Evolutionary conservation across 495 filamentous ascomycete genomes (phyloP).

Genomic region (Trichocladium uniseriatum): DNA sequence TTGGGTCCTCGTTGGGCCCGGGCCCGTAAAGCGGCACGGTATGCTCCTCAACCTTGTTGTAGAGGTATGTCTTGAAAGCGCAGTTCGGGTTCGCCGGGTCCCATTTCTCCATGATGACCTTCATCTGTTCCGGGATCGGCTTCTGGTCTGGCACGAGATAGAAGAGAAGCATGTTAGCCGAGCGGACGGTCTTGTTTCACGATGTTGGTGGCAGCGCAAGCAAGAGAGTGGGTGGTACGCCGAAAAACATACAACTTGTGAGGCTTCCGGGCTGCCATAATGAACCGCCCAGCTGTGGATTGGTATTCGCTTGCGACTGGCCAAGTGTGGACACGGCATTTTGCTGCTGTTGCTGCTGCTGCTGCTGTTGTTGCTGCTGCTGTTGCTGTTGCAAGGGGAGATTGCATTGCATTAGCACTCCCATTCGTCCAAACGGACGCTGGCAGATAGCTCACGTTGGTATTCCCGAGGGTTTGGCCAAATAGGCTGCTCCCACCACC

Average conservation of each 20-base stretch:
- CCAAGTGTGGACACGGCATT: constrained; percentile 19
- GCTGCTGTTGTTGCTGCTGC: constrained; percentile 26
- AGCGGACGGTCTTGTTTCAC: not conserved
- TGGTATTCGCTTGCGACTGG: constrained; percentile 28
- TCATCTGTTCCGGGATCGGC: constrained; percentile 75
- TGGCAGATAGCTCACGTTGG: constrained; percentile 11
- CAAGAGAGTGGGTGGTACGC: not conserved
- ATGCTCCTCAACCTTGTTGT: constrained; percentile 78
- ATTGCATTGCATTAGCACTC: constrained; percentile 6
- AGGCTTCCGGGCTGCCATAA: constrained; percentile 42
- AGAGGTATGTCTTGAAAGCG: constrained; percentile 84
- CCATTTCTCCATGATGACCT: constrained; percentile 75
- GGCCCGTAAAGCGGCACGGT: constrained; percentile 76
- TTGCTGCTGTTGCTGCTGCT: constrained; percentile 27
- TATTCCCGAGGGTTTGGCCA: constrained; percentile 10
- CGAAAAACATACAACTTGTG: constrained; percentile 33
- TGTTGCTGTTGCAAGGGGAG: constrained; percentile 17
- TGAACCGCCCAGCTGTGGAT: constrained; percentile 30
- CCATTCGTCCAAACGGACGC: not conserved
- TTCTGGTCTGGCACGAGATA: constrained; percentile 51
- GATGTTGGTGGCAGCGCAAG: not conserved
- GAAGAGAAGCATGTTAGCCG: constrained; percentile 10
- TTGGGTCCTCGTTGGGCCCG: constrained; percentile 61
- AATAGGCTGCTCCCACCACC: constrained; percentile 18
- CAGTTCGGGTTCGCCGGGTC: constrained; percentile 58